Evolutionary conservation across 73 alveolate species (phyloP), one percentile per base, ranked within the genome.

Genomic region (Stentor roeselii): DNA sequence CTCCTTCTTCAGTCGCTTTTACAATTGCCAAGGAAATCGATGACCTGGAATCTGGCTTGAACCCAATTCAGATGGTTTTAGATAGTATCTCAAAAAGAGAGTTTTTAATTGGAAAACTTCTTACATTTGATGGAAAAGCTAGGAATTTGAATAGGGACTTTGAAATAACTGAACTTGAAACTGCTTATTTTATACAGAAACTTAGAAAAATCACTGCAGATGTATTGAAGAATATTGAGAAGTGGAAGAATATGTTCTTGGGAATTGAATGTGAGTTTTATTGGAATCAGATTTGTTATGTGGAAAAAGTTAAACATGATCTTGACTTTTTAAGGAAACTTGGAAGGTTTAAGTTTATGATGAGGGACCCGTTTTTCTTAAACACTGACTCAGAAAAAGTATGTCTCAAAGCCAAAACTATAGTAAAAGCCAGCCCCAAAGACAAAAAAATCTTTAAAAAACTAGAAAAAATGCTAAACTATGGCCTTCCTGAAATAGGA

Each of bases 131-230:
- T 50, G 3, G 3, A 82, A 82, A 82, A 61, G 59, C 36, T 36
- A 59, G 60, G 59, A 60, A n/a, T 58, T n/a, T 2, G 21, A 35
- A 36, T 40, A 85, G 58, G 61, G 59, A 1, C 15, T 59, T 27
- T 14, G 38, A 82, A 41, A 40, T 78, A 4, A 34, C n/a, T 3
- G 83, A 82, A 36, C 85, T 59, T 61, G 60, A 36, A 27, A 82
- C 87, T 82, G 83, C 36, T 78, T 30, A 60, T 50, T 11, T 50
- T 6, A 21, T 50, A 84, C 40, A 89, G 87, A 61, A 37, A 84
- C 41, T 42, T 75, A 82, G 59, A 60, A 15, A 86, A 75, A 14
- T 38, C 14, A 67, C 82, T 11, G 82, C 67, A 11, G 21, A 50
- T 11, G 67, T 50, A 11, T 11, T 50, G 67, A 50, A 50, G 21